Evolutionary conservation across 306 rosid genomes (phyloP).

Genomic region (Cucumis melo): DNA sequence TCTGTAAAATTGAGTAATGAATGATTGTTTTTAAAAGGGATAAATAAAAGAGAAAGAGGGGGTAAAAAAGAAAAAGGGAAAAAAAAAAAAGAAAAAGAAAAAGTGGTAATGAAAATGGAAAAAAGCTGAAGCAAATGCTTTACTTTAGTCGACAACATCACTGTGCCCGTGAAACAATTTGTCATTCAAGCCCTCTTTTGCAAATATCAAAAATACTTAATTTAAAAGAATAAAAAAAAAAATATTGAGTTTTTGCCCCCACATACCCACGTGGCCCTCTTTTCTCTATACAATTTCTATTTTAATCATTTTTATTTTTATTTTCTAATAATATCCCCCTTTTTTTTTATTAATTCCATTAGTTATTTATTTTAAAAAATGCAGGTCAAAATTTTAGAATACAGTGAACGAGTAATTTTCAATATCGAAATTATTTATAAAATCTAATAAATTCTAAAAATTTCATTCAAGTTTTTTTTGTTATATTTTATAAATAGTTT

Average conservation of each 20-base stretch:
- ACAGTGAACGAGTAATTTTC: no score
- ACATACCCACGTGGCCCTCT: background rate
- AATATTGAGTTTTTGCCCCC: background rate
- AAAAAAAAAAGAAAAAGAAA: background rate
- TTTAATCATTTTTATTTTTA: no score
- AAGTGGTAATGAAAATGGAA: background rate
- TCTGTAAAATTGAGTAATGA: background rate
- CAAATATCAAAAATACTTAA: background rate
- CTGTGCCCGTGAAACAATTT: constrained; percentile 1
- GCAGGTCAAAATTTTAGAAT: no score
- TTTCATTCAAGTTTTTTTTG: no score
- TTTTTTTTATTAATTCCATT: no score
- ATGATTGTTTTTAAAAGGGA: background rate
- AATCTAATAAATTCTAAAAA: no score
- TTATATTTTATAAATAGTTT: no score
- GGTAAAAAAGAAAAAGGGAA: background rate
- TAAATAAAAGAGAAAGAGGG: background rate
- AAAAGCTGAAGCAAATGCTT: constrained; percentile 8
- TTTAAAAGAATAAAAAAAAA: no score
- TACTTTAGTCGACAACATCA: constrained; percentile 9
- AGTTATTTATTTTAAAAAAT: no score
- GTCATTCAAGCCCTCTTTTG: background rate
- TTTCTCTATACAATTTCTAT: background rate
- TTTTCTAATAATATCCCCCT: no score
- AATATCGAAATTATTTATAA: no score